A percentile compares a stretch with the other conserved stretches of the same genome.
phyloP scores from a whole-genome alignment of 2,329 filamentous ascomycete species.

The Sclerotinia sclerotiorum region DNA sequence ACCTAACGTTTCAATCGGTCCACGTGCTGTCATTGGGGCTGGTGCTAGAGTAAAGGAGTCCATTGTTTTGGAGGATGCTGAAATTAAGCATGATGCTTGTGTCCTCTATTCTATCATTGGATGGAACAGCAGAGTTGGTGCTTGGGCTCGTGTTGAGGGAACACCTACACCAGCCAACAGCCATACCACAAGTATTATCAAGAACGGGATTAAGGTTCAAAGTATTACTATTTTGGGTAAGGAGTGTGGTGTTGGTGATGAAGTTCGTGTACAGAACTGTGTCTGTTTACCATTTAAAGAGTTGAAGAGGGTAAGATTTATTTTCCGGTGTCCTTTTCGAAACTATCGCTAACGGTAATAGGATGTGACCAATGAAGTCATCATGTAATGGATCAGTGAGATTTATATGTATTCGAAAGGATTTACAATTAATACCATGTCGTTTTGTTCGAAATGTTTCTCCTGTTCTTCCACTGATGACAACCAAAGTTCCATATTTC shows the following conservation, averaged over 20 bases:
- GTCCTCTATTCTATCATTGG: conserved; percentile 95
- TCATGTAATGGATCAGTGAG: conserved; percentile 65
- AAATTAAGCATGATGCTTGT: conserved; percentile 96
- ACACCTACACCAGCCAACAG: conserved; percentile 83
- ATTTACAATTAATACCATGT: conserved; percentile 14
- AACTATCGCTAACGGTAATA: conserved; percentile 44
- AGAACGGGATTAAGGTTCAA: conserved; percentile 98
- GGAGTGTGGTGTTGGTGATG: conserved; percentile 90
- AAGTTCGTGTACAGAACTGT: conserved; percentile 95
- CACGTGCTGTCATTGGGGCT: conserved; percentile 79
- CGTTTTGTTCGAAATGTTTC: conserved; percentile 4
- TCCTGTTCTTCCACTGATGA: neutral
- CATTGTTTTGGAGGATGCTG: conserved; percentile 89
- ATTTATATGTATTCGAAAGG: neutral
- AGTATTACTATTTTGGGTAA: conserved; percentile 97
- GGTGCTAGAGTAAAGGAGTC: conserved; percentile 93
- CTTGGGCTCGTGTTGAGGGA: conserved; percentile 97
- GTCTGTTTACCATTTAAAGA: conserved; percentile 98
- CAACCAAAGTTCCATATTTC: neutral
- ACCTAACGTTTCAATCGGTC: conserved; percentile 93
- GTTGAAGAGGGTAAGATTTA: conserved; percentile 77
- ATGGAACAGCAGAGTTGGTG: conserved; percentile 92
- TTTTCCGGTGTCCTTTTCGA: conserved; percentile 13
- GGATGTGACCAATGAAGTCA: conserved; percentile 85
- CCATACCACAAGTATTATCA: conserved; percentile 91